Percentiles rank a stretch among this genome's conserved stretches.
These are phyloP conservation scores for Themeda triandra DNA, from an alignment of 176 grass and related monocot species.

Conservation along the genomic window DNA sequence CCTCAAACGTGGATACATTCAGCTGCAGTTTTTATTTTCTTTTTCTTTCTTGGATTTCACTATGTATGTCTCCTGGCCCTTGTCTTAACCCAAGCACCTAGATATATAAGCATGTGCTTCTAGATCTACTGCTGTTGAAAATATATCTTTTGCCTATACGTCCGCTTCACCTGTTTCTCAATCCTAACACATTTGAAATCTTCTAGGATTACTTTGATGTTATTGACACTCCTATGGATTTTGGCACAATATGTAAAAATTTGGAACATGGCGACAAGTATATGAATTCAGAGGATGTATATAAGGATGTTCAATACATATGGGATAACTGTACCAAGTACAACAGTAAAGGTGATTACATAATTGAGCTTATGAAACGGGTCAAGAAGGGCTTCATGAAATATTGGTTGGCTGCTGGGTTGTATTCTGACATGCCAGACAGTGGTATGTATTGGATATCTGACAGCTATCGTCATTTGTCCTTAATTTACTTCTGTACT, in stretches of 20 bases:
- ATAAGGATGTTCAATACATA: slow-evolving; percentile 85
- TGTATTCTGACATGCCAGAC: slow-evolving; percentile 58
- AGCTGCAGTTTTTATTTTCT: not conserved
- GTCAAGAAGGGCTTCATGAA: slow-evolving; percentile 97
- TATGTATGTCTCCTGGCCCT: not conserved
- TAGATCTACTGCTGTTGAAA: slow-evolving; percentile 17
- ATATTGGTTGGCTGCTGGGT: slow-evolving; percentile 80
- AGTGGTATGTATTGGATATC: slow-evolving; percentile 47
- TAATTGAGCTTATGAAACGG: slow-evolving; percentile 96
- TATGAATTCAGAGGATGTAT: slow-evolving; percentile 90
- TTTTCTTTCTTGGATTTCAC: not conserved
- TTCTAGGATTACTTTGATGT: slow-evolving; percentile 95
- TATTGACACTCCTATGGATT: slow-evolving; percentile 98
- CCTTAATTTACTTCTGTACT: not conserved
- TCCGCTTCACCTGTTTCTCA: not conserved
- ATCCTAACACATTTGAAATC: slow-evolving; percentile 17
- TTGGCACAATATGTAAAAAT: slow-evolving; percentile 86
- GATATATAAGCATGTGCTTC: not conserved
- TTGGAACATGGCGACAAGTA: slow-evolving; percentile 78
- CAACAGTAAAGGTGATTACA: slow-evolving; percentile 96
- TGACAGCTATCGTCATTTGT: not conserved
- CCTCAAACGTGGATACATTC: too few species aligned
- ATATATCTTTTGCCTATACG: not conserved
- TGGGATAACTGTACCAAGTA: slow-evolving; percentile 93
- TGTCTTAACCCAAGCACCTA: not conserved